These are phyloP conservation scores for Claviceps pazoutovae DNA, from an alignment of 2,329 filamentous ascomycete genomes.

Conservation along the genomic window DNA sequence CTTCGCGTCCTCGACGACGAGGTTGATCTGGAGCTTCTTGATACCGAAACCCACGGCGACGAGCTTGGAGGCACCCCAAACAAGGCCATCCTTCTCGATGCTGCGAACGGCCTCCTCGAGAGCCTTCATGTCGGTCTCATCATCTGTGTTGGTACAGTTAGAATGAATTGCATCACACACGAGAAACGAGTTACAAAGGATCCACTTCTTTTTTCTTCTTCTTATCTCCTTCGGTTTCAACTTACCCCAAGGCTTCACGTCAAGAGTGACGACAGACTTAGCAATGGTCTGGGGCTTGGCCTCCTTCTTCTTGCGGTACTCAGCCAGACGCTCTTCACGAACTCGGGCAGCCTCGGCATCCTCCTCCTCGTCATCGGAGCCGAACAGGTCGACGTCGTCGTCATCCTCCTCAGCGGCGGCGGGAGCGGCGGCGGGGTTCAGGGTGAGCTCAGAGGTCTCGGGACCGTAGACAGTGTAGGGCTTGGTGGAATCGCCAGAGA, in stretches of 20 bases:
- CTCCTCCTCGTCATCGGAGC: constrained; percentile 85
- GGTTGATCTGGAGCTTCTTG: constrained; percentile 98
- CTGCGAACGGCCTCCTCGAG: constrained; percentile 68
- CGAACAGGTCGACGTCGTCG: constrained; percentile 86
- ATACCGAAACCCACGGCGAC: constrained; percentile 92
- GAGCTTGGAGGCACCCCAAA: constrained; percentile 88
- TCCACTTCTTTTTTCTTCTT: neutral
- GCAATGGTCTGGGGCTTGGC: constrained; percentile 80
- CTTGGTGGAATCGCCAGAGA: constrained; percentile 84
- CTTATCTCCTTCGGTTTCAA: neutral
- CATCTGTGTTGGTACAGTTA: constrained; percentile 38
- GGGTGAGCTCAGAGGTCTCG: constrained; percentile 58
- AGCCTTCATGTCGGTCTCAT: constrained; percentile 81
- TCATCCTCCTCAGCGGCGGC: constrained; percentile 51
- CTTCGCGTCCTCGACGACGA: constrained; percentile 96
- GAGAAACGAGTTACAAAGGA: neutral
- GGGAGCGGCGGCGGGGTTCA: constrained; percentile 78
- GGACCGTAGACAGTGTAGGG: constrained; percentile 84
- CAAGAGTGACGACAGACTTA: constrained; percentile 91
- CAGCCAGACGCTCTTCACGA: constrained; percentile 79
- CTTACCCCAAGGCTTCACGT: constrained; percentile 97
- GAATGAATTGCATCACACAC: neutral
- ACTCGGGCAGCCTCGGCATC: constrained; percentile 73
- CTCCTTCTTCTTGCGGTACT: constrained; percentile 96
- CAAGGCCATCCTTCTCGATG: constrained; percentile 85